Base-by-base conservation (phyloP, 169 alveolate genomes). In the Eimeria maxima region DNA sequence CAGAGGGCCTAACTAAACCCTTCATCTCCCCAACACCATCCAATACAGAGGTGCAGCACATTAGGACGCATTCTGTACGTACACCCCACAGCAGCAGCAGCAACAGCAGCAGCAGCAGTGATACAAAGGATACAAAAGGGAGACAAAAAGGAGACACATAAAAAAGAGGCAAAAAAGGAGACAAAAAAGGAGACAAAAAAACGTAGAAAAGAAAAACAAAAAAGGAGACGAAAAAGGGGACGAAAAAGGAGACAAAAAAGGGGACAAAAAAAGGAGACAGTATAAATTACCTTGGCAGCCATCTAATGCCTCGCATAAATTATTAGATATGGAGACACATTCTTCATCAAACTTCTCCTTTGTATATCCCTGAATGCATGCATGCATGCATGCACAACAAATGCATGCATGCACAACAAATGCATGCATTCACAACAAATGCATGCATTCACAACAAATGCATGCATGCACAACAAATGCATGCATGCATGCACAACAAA, bases 271-370 rank as follows among this genome's bases (percentile, higher is more conserved):
- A 60, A 60, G n/a, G 27, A 60, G n/a, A 60, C 69, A 60, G 27
- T 67, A 67, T 67, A 11, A 22, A 8, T 4, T 24, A 81, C 90
- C 90, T 50, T 73, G 13, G 73, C 90, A 81, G 71, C 90, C 47
- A 8, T 81, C 90, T 13, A 81, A 65, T 33, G 90, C 90, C 47
- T 81, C 90, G 47, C 90, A 47, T 13, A 81, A n/a, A 24, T 81
- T 47, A 53, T 47, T 81, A 8, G 90, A 20, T 1, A 45, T 24
- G 11, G 45, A 45, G 42, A 53, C 90, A 10, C 73, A n/a, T n/a
- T n/a, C 67, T 6, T 81, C 90, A 14, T 33, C 50, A 11, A 60
- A 47, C 10, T 10, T 42, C 18, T 45, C 67, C 47, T 20, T 47
- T 13, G n/a, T 22, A 13, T 4, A 6, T 6, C 47, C n/a, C 90